These are phyloP conservation scores for Pichia cephalocereana DNA, from an alignment of 805 yeast genomes.

Conservation along the genomic window DNA sequence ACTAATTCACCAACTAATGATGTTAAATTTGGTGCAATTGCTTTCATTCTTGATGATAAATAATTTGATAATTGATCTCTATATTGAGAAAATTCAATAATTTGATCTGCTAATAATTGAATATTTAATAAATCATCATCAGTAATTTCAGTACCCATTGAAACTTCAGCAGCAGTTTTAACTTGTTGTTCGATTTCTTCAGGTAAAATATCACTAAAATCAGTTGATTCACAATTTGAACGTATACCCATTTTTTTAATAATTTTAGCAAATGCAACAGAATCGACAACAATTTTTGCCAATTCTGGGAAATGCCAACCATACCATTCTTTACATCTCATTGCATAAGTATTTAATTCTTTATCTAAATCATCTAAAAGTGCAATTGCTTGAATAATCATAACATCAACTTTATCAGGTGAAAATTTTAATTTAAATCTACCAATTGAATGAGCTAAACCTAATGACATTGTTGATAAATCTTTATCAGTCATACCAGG, in stretches of 20 bases:
- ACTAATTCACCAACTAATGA: constrained; percentile 95
- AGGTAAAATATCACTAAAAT: constrained; percentile 82
- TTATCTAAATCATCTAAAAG: constrained; percentile 93
- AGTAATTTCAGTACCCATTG: constrained; percentile 99
- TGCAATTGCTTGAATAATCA: constrained; percentile 99
- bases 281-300: constrained; percentile 94
- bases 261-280: constrained; percentile 92
- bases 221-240: constrained; percentile 83
- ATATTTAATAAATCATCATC: constrained; percentile 83
- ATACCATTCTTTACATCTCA: constrained; percentile 99
- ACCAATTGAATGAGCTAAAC: constrained; percentile 97
- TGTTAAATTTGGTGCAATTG: constrained; percentile 96
- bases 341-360: constrained; percentile 95
- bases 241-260: constrained; percentile 91
- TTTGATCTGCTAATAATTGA: constrained; percentile 87
- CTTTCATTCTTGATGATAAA: constrained; percentile 91
- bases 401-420: constrained; percentile 97
- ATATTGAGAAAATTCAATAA: constrained; percentile 91
- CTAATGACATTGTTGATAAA: constrained; percentile 89
- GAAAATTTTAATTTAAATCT: constrained; percentile 96
- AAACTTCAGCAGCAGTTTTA: constrained; percentile 94
- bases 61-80: constrained; percentile 93
- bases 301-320: constrained; percentile 99
- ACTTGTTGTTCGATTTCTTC: constrained; percentile 90
- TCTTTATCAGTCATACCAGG: constrained; percentile 88